phyloP scores from a whole-genome alignment of 1,284 basidiomycete species.

The Ceratobasidium sp. region DNA sequence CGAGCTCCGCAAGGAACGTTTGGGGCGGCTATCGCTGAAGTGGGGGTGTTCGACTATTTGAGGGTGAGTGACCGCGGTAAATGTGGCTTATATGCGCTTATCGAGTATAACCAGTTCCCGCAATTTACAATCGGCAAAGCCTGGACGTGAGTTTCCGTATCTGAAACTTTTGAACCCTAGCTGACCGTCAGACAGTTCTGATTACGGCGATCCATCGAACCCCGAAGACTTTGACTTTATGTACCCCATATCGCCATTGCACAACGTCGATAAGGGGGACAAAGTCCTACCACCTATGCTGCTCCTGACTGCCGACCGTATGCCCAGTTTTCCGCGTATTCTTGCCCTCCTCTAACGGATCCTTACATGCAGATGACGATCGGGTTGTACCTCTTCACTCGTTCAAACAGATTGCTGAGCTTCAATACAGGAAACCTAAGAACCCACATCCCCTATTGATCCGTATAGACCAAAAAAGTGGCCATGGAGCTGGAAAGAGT shows the following conservation, averaged over 20 bases:
- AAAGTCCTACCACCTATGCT: constrained; percentile 75
- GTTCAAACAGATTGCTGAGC: constrained; percentile 81
- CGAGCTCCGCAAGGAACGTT: constrained; percentile 82
- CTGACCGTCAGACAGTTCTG: constrained; percentile 59
- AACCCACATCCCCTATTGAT: constrained; percentile 80
- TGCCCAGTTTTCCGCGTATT: constrained; percentile 53
- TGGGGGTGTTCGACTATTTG: constrained; percentile 85
- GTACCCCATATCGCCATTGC: constrained; percentile 79
- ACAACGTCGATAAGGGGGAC: constrained; percentile 72
- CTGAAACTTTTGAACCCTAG: background rate
- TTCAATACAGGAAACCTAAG: constrained; percentile 73
- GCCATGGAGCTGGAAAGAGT: constrained; percentile 84
- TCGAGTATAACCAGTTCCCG: constrained; percentile 65
- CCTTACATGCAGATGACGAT: constrained; percentile 74
- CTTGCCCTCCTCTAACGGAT: background rate
- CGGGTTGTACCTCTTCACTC: constrained; percentile 86
- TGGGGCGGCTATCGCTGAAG: constrained; percentile 83
- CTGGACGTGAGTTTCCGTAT: constrained; percentile 65
- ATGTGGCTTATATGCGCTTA: constrained; percentile 42
- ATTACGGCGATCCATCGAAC: constrained; percentile 84
- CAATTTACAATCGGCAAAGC: constrained; percentile 83
- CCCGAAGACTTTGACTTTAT: constrained; percentile 87
- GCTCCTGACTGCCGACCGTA: constrained; percentile 83
- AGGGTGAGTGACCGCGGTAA: constrained; percentile 64
- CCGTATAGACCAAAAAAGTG: constrained; percentile 82